Evolutionary conservation across 768 basidiomycete genomes (phyloP).

Genomic region (Leccinum boreale): DNA sequence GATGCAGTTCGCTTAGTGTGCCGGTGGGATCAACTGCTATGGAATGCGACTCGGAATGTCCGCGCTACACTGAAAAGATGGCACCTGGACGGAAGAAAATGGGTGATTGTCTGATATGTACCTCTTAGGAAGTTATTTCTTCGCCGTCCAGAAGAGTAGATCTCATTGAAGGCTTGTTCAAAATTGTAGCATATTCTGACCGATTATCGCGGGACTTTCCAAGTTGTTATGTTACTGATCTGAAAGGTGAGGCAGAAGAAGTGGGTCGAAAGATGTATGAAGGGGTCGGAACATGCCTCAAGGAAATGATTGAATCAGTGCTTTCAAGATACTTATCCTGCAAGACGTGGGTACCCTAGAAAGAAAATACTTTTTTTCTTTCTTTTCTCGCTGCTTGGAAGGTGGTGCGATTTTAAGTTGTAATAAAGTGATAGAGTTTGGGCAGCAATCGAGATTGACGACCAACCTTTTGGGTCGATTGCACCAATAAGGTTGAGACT

Average conservation of each 20-base stretch:
- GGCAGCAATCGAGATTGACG: constrained; percentile 41
- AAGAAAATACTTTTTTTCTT: neutral
- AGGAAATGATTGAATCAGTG: neutral
- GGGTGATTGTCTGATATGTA: constrained; percentile 9
- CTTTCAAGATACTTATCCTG: neutral
- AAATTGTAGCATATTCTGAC: neutral
- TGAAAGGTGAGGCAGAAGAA: constrained; percentile 16
- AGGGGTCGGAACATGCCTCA: constrained; percentile 10
- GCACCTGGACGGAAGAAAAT: neutral
- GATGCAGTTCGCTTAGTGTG: neutral
- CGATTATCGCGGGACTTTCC: constrained; percentile 26
- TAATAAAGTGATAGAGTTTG: constrained; percentile 55
- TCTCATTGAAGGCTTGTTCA: constrained; percentile 1
- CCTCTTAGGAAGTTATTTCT: neutral
- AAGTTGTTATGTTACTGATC: constrained; percentile 12
- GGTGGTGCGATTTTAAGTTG: constrained; percentile 41
- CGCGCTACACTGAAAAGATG: neutral
- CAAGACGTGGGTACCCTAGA: neutral
- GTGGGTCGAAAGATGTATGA: constrained; percentile 14
- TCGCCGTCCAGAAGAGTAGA: neutral
- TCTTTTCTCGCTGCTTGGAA: constrained; percentile 5
- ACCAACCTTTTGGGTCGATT: constrained; percentile 39
- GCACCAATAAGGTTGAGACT: constrained; percentile 36
- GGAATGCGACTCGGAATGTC: neutral
- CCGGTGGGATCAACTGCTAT: constrained; percentile 1